Evolutionary conservation across 2,329 filamentous ascomycete species (phyloP).

Genomic region (Nannizzia gypsea): DNA sequence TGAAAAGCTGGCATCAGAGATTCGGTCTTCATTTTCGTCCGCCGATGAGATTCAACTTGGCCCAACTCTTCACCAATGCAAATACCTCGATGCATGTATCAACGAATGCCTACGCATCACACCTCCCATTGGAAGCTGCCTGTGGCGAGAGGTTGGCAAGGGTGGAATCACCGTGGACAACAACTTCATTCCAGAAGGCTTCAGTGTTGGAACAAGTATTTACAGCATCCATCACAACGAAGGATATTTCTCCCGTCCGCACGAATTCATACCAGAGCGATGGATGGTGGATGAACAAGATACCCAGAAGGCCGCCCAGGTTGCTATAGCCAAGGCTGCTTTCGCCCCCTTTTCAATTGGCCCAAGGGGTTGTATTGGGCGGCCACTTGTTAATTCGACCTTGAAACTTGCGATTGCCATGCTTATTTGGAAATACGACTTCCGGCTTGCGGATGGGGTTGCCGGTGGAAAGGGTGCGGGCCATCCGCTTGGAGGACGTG

Average conservation of each 20-base stretch:
- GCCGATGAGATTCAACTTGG: not conserved
- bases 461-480: not conserved
- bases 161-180: not conserved
- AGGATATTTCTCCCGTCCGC: not conserved
- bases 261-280: not conserved
- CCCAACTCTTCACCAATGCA: not conserved
- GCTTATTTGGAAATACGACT: not conserved
- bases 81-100: not conserved
- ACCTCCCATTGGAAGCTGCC: not conserved
- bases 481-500: not conserved
- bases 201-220: not conserved
- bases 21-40: conserved; percentile 16
- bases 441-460: not conserved
- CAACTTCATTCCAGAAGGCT: not conserved
- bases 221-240: not conserved
- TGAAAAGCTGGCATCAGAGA: conserved; percentile 20
- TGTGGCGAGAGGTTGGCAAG: not conserved
- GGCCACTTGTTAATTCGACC: not conserved
- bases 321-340: not conserved
- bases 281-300: not conserved
- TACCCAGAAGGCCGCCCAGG: not conserved
- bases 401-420: not conserved
- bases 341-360: not conserved
- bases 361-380: not conserved
- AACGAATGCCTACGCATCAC: not conserved